A percentile compares a stretch with the other conserved stretches of the same genome.
phyloP scores from a whole-genome alignment of 495 filamentous ascomycete species.

The Talaromyces adpressus region DNA sequence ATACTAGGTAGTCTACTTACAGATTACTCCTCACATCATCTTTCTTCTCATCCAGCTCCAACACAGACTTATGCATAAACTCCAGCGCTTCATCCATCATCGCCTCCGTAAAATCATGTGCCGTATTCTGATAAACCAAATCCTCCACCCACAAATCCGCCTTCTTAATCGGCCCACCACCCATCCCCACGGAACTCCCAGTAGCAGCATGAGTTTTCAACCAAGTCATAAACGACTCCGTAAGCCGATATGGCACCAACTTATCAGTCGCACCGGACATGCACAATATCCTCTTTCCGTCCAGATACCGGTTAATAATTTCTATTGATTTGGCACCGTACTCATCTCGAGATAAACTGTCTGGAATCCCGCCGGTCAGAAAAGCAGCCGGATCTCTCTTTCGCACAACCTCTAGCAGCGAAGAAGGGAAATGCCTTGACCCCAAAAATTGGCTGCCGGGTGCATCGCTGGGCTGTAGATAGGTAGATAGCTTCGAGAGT shows the following conservation, averaged over 20 bases:
- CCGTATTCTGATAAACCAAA: slow-evolving; percentile 62
- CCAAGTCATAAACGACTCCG: slow-evolving; percentile 62
- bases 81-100: slow-evolving; percentile 68
- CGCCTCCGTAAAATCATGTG: slow-evolving; percentile 61
- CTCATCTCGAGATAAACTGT: not conserved
- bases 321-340: not conserved
- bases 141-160: slow-evolving; percentile 56
- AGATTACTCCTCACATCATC: not conserved
- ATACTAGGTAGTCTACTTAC: not conserved
- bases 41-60: slow-evolving; percentile 13
- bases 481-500: slow-evolving; percentile 61
- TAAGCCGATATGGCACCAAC: slow-evolving; percentile 70
- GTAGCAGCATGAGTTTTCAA: slow-evolving; percentile 53
- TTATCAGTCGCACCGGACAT: slow-evolving; percentile 73
- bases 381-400: slow-evolving; percentile 64
- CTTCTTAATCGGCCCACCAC: slow-evolving; percentile 21
- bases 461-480: slow-evolving; percentile 36
- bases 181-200: slow-evolving; percentile 46
- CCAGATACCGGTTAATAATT: slow-evolving; percentile 41
- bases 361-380: slow-evolving; percentile 45
- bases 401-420: slow-evolving; percentile 54
- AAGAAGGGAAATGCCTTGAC: slow-evolving; percentile 63
- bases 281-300: slow-evolving; percentile 70
- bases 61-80: slow-evolving; percentile 52
- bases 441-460: slow-evolving; percentile 63